phyloP scores from a whole-genome alignment of 225 moss, liverwort and hornwort genomes.

The Physcomitrellopsis africana region DNA sequence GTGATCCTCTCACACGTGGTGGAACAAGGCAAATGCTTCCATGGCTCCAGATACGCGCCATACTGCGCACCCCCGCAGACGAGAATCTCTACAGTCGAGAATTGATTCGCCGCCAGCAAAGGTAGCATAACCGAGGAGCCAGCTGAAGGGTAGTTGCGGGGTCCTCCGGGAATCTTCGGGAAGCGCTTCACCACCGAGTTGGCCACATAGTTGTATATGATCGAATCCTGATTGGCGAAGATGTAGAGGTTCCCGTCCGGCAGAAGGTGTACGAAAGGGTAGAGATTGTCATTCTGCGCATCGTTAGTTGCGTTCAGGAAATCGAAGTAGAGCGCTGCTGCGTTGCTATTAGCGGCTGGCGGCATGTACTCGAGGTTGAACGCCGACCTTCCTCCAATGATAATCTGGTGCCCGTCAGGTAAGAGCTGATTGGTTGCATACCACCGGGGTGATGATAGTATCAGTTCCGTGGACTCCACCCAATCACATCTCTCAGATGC shows the following conservation, averaged over 20 bases:
- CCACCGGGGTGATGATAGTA: slow-evolving; percentile 61
- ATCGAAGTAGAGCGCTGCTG: slow-evolving; percentile 32
- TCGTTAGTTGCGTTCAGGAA: slow-evolving; percentile 57
- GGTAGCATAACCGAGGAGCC: slow-evolving; percentile 72
- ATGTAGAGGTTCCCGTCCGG: slow-evolving; percentile 71
- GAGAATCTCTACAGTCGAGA: slow-evolving; percentile 50
- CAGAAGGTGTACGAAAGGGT: slow-evolving; percentile 69
- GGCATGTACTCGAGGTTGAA: slow-evolving; percentile 64
- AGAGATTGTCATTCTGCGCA: slow-evolving; percentile 58
- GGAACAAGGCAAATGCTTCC: slow-evolving; percentile 31
- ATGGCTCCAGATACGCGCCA: slow-evolving; percentile 46
- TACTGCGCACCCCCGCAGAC: slow-evolving; percentile 64
- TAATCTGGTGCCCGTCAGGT: slow-evolving; percentile 59
- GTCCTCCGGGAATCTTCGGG: slow-evolving; percentile 62
- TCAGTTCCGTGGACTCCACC: slow-evolving; percentile 43
- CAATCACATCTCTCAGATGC: slow-evolving; percentile 58
- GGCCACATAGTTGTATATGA: slow-evolving; percentile 56
- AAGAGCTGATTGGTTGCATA: slow-evolving; percentile 76
- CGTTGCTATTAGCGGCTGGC: slow-evolving; percentile 17
- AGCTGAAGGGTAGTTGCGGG: slow-evolving; percentile 71
- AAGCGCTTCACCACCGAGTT: slow-evolving; percentile 55
- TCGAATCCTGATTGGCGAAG: slow-evolving; percentile 70
- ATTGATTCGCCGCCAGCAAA: slow-evolving; percentile 47
- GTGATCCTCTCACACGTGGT: slow-evolving; percentile 57
- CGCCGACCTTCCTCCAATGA: slow-evolving; percentile 56